Conservation (phyloP, 2,329 filamentous ascomycete species). For the Colletotrichum phormii region DNA sequence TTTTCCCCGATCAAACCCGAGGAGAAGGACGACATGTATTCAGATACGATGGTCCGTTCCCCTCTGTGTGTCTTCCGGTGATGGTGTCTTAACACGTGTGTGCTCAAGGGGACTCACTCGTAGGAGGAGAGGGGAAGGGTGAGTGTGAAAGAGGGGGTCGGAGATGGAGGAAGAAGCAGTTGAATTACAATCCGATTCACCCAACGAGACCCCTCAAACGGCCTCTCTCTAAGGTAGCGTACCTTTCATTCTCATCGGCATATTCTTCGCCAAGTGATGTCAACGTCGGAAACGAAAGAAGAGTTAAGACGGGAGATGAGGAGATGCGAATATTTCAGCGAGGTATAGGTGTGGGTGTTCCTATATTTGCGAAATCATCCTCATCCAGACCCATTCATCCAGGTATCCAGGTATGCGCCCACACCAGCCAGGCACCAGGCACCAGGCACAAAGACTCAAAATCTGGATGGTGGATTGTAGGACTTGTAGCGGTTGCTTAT, state of each 20-base stretch:
- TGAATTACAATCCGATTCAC: neutral
- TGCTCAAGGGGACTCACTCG: neutral
- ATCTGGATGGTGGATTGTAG: neutral
- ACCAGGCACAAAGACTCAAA: neutral
- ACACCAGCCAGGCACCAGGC: neutral
- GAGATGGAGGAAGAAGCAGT: neutral
- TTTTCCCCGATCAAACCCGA: neutral
- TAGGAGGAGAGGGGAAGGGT: neutral
- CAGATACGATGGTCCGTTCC: neutral
- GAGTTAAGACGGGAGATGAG: neutral
- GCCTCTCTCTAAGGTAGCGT: neutral
- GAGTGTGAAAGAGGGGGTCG: neutral
- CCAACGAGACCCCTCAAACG: neutral
- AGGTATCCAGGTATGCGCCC: too few relatives aligned
- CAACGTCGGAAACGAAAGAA: neutral
- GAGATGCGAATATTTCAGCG: neutral
- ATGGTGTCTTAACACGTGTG: neutral
- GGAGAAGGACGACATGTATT: neutral
- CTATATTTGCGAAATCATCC: too few relatives aligned
- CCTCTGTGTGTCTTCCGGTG: neutral
- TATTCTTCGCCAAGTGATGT: neutral
- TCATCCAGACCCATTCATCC: too few relatives aligned
- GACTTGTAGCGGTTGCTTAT: neutral
- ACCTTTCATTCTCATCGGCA: neutral
- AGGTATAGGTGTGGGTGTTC: neutral